Evolutionary conservation across 257 asterid genomes (phyloP), one percentile per base, ranked within the genome.

Genomic region (Gardenia jasminoides): DNA sequence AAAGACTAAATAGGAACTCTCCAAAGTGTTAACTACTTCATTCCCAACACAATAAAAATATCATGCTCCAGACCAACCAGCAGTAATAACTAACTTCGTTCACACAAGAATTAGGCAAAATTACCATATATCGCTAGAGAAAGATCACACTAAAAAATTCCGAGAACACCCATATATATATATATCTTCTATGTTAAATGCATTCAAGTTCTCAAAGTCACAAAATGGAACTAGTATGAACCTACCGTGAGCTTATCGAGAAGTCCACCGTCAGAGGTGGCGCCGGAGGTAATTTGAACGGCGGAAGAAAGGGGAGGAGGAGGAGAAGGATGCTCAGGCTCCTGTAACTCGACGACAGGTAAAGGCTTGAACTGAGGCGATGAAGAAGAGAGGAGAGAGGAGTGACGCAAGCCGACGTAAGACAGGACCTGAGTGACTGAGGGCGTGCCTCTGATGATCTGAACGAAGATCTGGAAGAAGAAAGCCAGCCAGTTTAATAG

Each of bases 361-460:
- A 94, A 84, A 36, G 94, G 95, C 94, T 87, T 94, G 85, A 92
- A 85, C 71, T 82, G 87, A 64, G 85, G 80, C 19, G 86, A 65
- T 71, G 88, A 80, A 64, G 97, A 80, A 4, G 94, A 83, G 39
- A 85, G 85, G 19, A 86, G 84, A 52, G 89, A 86, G 31, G 85
- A 84, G 12, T 84, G 90, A 16, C 94, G 93, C 44, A 87, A 59
- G 76, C 97, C 97, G 64, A 91, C 88, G 68, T 61, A 90, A 7
- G 93, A 90, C 47, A 94, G 89, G 48, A 91, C 86, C 87, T 88
- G 97, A 75, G 87, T 84, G 30, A 93, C 75, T 79, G 98, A 91
- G 81, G 97, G 98, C 73, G 97, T 86, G 44, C 97, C 93, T 64
- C 95, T 87, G 72, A 93, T 85, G 95, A 96, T 92, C 98, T 93